Evolutionary conservation across 192 early-diverging fungal genomes (phyloP).

Genomic region (Coemansia sp.): DNA sequence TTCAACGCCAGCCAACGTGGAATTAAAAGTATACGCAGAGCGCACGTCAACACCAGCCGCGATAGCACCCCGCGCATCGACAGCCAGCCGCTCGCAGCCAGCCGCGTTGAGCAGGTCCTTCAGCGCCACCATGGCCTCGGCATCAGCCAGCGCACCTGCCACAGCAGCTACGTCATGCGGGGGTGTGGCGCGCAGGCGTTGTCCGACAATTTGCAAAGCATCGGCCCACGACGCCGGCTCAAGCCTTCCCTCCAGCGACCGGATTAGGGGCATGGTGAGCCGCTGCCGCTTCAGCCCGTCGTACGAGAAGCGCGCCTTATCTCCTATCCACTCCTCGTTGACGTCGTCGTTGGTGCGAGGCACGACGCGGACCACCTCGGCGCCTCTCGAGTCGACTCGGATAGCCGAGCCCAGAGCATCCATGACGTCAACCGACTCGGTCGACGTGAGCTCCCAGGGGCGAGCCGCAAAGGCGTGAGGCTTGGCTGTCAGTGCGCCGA

Average conservation of each 20-base stretch:
- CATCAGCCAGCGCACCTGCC: slow-evolving; percentile 92
- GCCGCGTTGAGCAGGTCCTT: slow-evolving; percentile 92
- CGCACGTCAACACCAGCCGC: slow-evolving; percentile 76
- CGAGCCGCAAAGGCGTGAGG: slow-evolving; percentile 92
- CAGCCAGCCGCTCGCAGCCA: slow-evolving; percentile 82
- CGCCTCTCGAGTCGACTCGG: slow-evolving; percentile 92
- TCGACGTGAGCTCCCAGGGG: slow-evolving; percentile 97
- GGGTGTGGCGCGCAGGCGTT: slow-evolving; percentile 61
- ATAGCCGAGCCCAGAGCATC: slow-evolving; percentile 97
- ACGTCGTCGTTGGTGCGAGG: slow-evolving; percentile 97
- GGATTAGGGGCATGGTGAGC: slow-evolving; percentile 88
- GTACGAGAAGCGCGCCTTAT: slow-evolving; percentile 93
- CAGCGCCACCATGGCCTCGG: slow-evolving; percentile 89
- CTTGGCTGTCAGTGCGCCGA: slow-evolving; percentile 96
- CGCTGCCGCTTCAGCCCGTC: slow-evolving; percentile 97
- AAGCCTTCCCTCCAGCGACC: slow-evolving; percentile 71
- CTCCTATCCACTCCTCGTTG: slow-evolving; percentile 99
- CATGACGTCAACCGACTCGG: slow-evolving; percentile 92
- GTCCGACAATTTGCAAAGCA: slow-evolving; percentile 74
- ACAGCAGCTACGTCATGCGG: slow-evolving; percentile 76
- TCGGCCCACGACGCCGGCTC: slow-evolving; percentile 84
- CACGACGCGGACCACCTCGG: slow-evolving; percentile 94
- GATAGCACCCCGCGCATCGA: slow-evolving; percentile 60
- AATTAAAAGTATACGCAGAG: slow-evolving; percentile 85
- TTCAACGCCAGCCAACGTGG: slow-evolving; percentile 85